phyloP scores from a whole-genome alignment of 495 filamentous ascomycete species.

The Elasticomyces elasticus region DNA sequence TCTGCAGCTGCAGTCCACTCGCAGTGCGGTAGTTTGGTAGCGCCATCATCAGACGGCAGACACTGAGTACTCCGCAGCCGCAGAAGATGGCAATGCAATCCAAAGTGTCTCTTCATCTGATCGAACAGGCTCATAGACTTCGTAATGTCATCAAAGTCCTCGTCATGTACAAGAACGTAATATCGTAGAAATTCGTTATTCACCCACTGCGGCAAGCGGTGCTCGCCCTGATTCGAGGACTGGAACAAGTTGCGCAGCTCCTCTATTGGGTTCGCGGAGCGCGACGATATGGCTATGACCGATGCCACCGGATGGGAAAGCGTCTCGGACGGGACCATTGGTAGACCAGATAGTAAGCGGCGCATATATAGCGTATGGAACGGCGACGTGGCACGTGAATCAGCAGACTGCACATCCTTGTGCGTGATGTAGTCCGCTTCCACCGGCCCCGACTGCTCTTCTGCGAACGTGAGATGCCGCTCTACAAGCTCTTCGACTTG shows the following conservation, averaged over 20 bases:
- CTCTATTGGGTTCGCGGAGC: constrained; percentile 70
- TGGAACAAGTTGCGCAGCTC: constrained; percentile 71
- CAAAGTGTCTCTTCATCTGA: constrained; percentile 96
- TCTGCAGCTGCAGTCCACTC: constrained; percentile 87
- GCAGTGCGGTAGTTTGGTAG: constrained; percentile 60
- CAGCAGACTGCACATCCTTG: constrained; percentile 11
- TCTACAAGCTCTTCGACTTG: constrained; percentile 54
- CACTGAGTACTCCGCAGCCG: constrained; percentile 74
- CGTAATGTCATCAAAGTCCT: constrained; percentile 82
- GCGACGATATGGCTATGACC: constrained; percentile 86
- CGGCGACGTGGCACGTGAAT: constrained; percentile 40
- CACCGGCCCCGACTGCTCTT: constrained; percentile 28
- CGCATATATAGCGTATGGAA: constrained; percentile 76
- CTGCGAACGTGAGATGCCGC: constrained; percentile 38
- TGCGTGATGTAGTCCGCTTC: constrained; percentile 32
- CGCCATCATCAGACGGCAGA: constrained; percentile 86
- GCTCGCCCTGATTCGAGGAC: constrained; percentile 59
- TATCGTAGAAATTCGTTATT: constrained; percentile 84
- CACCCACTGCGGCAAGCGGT: constrained; percentile 66
- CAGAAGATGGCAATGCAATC: constrained; percentile 87
- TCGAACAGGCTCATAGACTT: constrained; percentile 84
- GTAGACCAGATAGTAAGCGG: constrained; percentile 66
- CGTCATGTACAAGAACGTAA: constrained; percentile 95
- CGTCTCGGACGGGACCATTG: constrained; percentile 74
- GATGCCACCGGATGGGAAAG: constrained; percentile 94